Evolutionary conservation across 345 rosid species (phyloP).

Genomic region (Noccaea bulbosa): DNA sequence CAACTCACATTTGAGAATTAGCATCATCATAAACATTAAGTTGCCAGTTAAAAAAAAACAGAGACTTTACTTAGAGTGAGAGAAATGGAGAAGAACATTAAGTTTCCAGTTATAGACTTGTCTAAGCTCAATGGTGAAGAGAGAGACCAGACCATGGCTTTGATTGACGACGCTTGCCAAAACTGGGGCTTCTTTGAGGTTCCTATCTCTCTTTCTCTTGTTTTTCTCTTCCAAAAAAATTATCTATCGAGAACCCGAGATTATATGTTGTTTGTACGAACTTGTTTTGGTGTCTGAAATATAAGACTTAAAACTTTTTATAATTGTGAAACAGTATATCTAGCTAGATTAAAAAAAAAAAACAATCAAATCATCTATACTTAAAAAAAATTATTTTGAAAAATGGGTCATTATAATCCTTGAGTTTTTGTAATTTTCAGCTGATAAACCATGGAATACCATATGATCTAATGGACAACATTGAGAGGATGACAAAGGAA

Average conservation of each 20-base stretch:
- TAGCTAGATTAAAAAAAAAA: not conserved
- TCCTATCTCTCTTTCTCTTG: slow-evolving; percentile 12
- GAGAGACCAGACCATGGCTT: slow-evolving; percentile 60
- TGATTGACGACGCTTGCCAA: slow-evolving; percentile 74
- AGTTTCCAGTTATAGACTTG: slow-evolving; percentile 67
- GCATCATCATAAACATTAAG: slow-evolving; percentile 15
- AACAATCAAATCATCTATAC: too few relatives aligned
- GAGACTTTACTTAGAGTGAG: not conserved
- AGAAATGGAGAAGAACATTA: slow-evolving; percentile 50
- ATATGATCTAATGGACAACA: slow-evolving; percentile 64
- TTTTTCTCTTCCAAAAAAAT: not conserved
- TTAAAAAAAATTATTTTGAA: too few relatives aligned
- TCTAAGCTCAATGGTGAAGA: slow-evolving; percentile 64
- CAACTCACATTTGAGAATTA: slow-evolving; percentile 28
- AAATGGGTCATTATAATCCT: not conserved
- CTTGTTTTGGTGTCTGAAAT: not conserved
- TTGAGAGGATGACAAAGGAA: slow-evolving; percentile 72
- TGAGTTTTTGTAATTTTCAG: slow-evolving; percentile 40
- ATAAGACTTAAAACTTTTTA: not conserved
- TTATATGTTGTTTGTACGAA: not conserved
- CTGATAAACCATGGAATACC: slow-evolving; percentile 75
- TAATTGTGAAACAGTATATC: not conserved
- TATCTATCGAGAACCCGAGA: not conserved
- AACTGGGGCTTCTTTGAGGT: slow-evolving; percentile 95
- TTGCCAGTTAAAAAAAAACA: slow-evolving; percentile 16